Base-by-base conservation (phyloP, 2,329 filamentous ascomycete species). In the Diplodia scrobiculata region DNA sequence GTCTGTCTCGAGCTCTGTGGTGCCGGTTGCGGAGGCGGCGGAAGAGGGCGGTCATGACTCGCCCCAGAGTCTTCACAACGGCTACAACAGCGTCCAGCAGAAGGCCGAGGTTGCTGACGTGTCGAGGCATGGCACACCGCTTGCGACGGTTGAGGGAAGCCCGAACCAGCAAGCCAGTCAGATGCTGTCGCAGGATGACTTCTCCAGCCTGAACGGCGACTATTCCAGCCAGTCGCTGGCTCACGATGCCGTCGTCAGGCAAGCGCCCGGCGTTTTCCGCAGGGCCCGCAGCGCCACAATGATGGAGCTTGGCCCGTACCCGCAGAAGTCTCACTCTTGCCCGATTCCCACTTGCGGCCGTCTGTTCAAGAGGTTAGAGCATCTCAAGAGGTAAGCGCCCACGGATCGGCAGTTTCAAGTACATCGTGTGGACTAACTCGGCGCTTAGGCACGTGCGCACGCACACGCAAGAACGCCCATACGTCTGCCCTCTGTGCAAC, bases 381-480 rank as follows among this genome's bases (percentile, higher is more conserved):
- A 99, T 82, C 88, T 99, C 76, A 99, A 99, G 86, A 89, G 94
- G 92, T 96, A 91, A 87, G 90, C 84, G 75, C 75, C 71, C 73
- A 73, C 72, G 68, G 65, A 66, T 65, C 64, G 58, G 58, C 65
- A 55, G 47, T 63, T 51, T 63, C 68, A 59, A 54, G 50, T 64
- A 66, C 59, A 55, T 11, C 52, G 50, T 48, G 52, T 69, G 68
- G 41, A 66, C 55, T 66, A 63, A 66, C 65, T 50, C 55, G 73
- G 77, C 79, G 79, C 77, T 73, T 86, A 96, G 93, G 85, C 95
- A 99, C 83, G 95, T 99, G 79, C 91, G 95, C 82, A 99, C 95
- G 75, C 95, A 99, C 84, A 99, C 95, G 66, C 95, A 99, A 84
- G 95, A 99, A 84, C 91, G 94, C 82, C 95, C 95, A 73, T 99